Conservation (phyloP, 345 rosid genomes). For the Cardamine resedifolia region DNA sequence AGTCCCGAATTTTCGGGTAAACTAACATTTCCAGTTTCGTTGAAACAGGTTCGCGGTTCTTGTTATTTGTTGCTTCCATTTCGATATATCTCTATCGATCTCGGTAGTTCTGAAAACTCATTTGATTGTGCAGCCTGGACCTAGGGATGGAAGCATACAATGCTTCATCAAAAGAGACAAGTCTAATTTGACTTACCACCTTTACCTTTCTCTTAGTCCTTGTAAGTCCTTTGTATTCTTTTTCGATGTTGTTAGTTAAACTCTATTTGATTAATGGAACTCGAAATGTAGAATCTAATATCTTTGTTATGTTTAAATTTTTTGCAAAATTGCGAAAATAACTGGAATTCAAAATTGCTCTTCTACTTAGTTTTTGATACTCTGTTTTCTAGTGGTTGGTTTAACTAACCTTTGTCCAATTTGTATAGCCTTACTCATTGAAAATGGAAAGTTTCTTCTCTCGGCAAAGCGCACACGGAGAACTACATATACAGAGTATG, state of each 20-base stretch:
- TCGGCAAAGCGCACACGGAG: constrained; percentile 75
- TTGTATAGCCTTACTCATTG: constrained; percentile 57
- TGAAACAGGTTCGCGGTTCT: constrained; percentile 57
- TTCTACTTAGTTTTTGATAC: background rate
- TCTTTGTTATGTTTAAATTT: background rate
- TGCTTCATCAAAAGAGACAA: constrained; percentile 86
- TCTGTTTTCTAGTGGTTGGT: background rate
- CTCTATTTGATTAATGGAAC: background rate
- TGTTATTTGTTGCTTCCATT: background rate
- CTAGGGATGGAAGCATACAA: constrained; percentile 66
- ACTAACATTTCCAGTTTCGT: constrained; percentile 78
- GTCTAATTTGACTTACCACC: constrained; percentile 72
- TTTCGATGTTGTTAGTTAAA: background rate
- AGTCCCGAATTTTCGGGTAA: constrained; percentile 68
- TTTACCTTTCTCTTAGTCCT: constrained; percentile 71
- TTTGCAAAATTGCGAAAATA: no score
- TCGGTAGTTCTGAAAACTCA: background rate
- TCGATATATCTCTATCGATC: background rate
- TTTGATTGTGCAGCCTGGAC: constrained; percentile 58
- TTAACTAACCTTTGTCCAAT: background rate
- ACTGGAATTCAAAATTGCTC: no score
- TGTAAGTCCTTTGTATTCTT: constrained; percentile 44
- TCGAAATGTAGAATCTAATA: background rate
- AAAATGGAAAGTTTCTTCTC: constrained; percentile 77
- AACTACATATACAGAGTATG: constrained; percentile 77